These are phyloP conservation scores for Diatrype stigma DNA, from an alignment of 2,329 filamentous ascomycete genomes.

Conservation along the genomic window DNA sequence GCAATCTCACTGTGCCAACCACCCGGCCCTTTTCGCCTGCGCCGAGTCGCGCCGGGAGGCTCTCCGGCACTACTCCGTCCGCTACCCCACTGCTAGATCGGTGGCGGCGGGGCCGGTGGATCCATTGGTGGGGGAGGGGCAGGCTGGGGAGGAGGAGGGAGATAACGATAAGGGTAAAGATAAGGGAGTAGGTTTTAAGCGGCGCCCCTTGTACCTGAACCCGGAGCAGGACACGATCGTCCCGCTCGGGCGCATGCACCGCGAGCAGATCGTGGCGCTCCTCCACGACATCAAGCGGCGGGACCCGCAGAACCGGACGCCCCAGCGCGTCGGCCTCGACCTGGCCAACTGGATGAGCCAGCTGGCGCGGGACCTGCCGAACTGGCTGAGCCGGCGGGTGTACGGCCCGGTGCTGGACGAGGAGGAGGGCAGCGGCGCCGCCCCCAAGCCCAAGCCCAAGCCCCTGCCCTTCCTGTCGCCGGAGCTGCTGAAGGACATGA, in stretches of 20 bases:
- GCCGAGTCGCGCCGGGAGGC: constrained; percentile 29
- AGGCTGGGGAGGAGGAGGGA: too few relatives aligned
- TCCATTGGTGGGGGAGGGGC: too few relatives aligned
- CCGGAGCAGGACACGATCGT: constrained; percentile 28
- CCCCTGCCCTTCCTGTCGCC: constrained; percentile 18
- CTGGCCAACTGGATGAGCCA: constrained; percentile 20
- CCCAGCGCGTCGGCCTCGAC: constrained; percentile 23
- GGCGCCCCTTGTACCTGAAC: constrained; percentile 26
- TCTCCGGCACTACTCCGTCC: constrained; percentile 25
- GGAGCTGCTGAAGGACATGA: constrained; percentile 21
- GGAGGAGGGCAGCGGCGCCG: too few relatives aligned
- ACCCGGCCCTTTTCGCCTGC: constrained; percentile 27
- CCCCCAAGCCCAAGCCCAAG: too few relatives aligned
- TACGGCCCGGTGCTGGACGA: too few relatives aligned
- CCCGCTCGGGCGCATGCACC: constrained; percentile 27
- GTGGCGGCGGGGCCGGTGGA: too few relatives aligned
- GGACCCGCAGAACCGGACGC: constrained; percentile 16
- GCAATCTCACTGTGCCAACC: constrained; percentile 29
- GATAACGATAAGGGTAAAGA: too few relatives aligned
- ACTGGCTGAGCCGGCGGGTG: too few relatives aligned
- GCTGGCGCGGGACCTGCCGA: too few relatives aligned
- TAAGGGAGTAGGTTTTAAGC: constrained; percentile 1
- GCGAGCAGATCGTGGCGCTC: constrained; percentile 15
- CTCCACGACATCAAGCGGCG: constrained; percentile 15
- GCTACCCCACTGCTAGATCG: constrained; percentile 22